Evolutionary conservation across 129 eudicot genomes (phyloP).

Genomic region (Solidago caesia): DNA sequence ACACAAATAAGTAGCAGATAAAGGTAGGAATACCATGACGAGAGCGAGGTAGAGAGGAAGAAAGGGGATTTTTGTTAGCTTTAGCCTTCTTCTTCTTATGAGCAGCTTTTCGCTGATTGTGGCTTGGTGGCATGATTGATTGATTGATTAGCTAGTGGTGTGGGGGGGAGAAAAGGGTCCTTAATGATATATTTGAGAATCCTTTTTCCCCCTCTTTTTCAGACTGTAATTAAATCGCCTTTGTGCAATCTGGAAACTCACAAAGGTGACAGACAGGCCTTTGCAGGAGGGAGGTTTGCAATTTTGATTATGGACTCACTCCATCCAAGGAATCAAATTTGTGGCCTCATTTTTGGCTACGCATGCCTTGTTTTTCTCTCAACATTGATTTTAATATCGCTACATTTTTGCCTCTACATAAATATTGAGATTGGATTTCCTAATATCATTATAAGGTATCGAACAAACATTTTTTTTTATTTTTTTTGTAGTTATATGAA

Average conservation of each 20-base stretch:
- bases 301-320: background rate
- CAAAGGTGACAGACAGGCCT: conserved; percentile 14
- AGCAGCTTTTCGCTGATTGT: conserved; percentile 72
- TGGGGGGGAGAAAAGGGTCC: conserved; percentile 13
- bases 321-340: conserved; percentile 8
- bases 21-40: conserved; percentile 30
- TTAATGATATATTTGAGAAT: background rate
- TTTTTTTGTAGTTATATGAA: no score
- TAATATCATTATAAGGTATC: background rate
- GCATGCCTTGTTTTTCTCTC: conserved; percentile 26
- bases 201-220: conserved; percentile 25
- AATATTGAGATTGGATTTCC: background rate
- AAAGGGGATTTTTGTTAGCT: conserved; percentile 21
- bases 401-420: background rate
- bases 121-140: conserved; percentile 74
- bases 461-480: background rate
- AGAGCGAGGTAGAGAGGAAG: conserved; percentile 26
- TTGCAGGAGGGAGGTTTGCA: conserved; percentile 20
- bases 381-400: background rate
- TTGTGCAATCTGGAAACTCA: background rate
- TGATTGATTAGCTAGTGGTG: background rate
- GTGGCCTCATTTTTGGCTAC: conserved; percentile 25
- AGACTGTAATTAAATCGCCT: background rate
- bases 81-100: conserved; percentile 51
- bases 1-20: background rate